Conservation (phyloP, 2,329 filamentous ascomycete genomes). For the Colletotrichum sp. region DNA sequence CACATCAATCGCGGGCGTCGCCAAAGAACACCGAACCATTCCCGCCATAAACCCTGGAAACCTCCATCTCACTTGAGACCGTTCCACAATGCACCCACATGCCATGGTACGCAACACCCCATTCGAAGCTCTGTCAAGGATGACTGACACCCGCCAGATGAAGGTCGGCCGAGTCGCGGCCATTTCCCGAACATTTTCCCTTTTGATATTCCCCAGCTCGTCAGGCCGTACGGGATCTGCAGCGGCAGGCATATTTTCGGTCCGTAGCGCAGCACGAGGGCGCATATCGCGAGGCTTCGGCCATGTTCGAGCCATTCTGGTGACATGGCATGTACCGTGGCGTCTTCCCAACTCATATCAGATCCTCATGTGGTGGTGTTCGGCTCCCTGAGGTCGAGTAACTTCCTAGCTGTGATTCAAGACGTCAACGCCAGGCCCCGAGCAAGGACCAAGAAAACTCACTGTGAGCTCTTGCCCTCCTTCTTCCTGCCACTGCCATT, state of each 20-base stretch:
- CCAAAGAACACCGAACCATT: background rate
- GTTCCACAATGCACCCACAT: background rate
- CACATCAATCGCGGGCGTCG: background rate
- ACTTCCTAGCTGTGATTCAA: background rate
- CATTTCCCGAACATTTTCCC: background rate
- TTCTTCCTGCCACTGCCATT: conserved; percentile 18
- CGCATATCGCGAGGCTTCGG: background rate
- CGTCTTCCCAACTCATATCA: background rate
- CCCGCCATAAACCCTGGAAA: background rate
- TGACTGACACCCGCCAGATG: background rate
- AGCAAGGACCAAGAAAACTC: background rate
- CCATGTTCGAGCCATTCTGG: background rate
- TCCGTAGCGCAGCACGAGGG: background rate
- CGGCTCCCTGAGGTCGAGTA: background rate
- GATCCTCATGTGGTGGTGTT: background rate
- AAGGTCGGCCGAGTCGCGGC: background rate
- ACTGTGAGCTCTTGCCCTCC: conserved; percentile 6
- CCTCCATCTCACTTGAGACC: background rate
- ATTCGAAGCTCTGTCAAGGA: background rate
- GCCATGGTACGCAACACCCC: background rate
- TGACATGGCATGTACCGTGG: background rate
- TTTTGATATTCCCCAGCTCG: background rate
- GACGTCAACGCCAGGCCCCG: background rate
- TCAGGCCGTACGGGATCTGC: background rate
- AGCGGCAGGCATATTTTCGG: background rate